Percentiles rank a stretch among this genome's conserved stretches.
Evolutionary conservation across 331 rosid species (phyloP).

Genomic region (Stylosanthes scabra): DNA sequence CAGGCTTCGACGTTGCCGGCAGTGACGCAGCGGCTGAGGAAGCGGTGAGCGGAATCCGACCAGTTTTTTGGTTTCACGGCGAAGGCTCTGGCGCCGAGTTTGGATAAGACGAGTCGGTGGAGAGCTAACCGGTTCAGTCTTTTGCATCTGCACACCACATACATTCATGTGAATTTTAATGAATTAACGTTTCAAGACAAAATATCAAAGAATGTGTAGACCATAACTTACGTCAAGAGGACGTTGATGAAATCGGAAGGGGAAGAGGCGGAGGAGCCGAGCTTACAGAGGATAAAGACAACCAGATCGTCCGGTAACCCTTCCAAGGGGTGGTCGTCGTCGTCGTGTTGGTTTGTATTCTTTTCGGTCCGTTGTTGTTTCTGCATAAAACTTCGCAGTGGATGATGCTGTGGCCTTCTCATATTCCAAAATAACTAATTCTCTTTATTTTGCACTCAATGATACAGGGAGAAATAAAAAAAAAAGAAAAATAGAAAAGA

Average conservation of each 20-base stretch:
- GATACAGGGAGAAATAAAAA: too few relatives aligned
- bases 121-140: slow-evolving; percentile 64
- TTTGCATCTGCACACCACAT: slow-evolving; percentile 70
- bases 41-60: slow-evolving; percentile 67
- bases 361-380: background rate
- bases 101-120: slow-evolving; percentile 66
- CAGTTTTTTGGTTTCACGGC: slow-evolving; percentile 59
- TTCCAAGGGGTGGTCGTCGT: slow-evolving; percentile 54
- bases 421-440: slow-evolving; percentile 5
- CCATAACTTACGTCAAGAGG: slow-evolving; percentile 59
- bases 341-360: slow-evolving; percentile 33
- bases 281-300: slow-evolving; percentile 65
- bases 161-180: background rate
- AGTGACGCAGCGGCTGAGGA: slow-evolving; percentile 60
- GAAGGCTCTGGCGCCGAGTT: slow-evolving; percentile 61
- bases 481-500: too few relatives aligned
- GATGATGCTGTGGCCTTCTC: slow-evolving; percentile 42
- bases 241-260: slow-evolving; percentile 69
- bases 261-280: slow-evolving; percentile 70
- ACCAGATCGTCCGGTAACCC: slow-evolving; percentile 80
- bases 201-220: background rate
- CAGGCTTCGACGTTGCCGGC: slow-evolving; percentile 84
- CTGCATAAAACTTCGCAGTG: background rate
- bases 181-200: background rate
- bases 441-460: too few relatives aligned